Evolutionary conservation across 495 filamentous ascomycete species (phyloP).

Genomic region (Podospora anserina): DNA sequence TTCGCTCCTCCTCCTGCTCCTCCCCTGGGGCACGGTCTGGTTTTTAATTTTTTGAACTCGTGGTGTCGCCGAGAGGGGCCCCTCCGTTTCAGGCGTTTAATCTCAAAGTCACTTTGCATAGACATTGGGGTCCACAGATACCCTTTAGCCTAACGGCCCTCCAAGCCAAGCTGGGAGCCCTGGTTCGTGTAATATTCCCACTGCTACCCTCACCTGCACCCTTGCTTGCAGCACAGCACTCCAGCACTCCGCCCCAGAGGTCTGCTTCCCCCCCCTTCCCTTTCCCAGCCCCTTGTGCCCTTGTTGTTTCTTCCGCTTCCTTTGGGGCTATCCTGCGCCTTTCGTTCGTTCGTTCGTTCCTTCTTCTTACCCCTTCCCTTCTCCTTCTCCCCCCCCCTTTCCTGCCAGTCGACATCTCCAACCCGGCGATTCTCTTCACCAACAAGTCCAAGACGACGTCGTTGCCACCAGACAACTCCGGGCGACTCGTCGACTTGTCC

Average conservation of each 20-base stretch:
- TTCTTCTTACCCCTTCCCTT: constrained; percentile 23
- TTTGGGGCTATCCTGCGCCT: constrained; percentile 15
- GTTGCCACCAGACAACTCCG: constrained; percentile 23
- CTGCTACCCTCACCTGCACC: constrained; percentile 24
- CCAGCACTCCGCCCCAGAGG: constrained; percentile 30
- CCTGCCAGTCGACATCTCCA: constrained; percentile 25
- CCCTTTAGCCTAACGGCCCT: constrained; percentile 9
- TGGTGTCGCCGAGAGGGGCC: constrained; percentile 4
- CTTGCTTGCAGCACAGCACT: constrained; percentile 32
- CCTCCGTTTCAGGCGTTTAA: constrained; percentile 24
- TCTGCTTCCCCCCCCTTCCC: constrained; percentile 21
- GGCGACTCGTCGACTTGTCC: constrained; percentile 32
- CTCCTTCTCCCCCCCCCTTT: constrained; percentile 16
- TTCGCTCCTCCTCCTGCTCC: background rate
- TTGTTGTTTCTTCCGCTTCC: constrained; percentile 26
- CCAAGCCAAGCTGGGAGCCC: constrained; percentile 18
- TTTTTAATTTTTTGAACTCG: background rate
- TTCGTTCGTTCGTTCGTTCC: constrained; percentile 28
- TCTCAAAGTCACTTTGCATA: constrained; percentile 8
- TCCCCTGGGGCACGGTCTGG: background rate
- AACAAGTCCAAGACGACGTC: constrained; percentile 32
- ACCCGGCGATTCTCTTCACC: constrained; percentile 21
- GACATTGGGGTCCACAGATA: background rate
- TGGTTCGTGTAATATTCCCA: constrained; percentile 34
- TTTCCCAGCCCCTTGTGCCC: constrained; percentile 25